phyloP scores from a whole-genome alignment of 805 yeast species.

The Yamadazyma olivae region DNA sequence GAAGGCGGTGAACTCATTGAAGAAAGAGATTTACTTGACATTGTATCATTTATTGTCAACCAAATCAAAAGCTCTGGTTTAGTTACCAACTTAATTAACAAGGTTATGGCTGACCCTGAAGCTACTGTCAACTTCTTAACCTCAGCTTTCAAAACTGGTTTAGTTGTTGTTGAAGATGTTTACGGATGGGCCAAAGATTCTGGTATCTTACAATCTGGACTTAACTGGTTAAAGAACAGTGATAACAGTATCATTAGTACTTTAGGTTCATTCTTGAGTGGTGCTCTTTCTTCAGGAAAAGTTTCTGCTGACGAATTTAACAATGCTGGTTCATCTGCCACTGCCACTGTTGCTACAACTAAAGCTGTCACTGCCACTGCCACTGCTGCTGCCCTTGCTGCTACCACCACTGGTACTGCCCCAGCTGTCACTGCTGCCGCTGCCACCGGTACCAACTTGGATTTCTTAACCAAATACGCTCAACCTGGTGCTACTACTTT shows the following conservation, averaged over 20 bases:
- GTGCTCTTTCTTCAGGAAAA: constrained; percentile 21
- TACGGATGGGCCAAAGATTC: constrained; percentile 35
- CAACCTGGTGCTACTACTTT: constrained; percentile 19
- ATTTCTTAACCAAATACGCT: constrained; percentile 14
- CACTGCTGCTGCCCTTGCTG: constrained; percentile 7
- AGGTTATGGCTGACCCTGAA: constrained; percentile 36
- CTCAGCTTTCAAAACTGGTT: constrained; percentile 30
- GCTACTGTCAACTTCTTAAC: constrained; percentile 30
- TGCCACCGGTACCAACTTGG: constrained; percentile 8
- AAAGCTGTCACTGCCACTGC: constrained; percentile 12
- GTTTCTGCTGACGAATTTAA: constrained; percentile 17
- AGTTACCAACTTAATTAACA: constrained; percentile 25
- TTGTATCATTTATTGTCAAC: constrained; percentile 24
- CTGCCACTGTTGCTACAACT: constrained; percentile 19
- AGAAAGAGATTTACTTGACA: constrained; percentile 33
- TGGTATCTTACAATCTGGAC: constrained; percentile 29
- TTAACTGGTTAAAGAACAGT: constrained; percentile 26
- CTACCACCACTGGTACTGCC: constrained; percentile 9
- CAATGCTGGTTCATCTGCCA: constrained; percentile 9
- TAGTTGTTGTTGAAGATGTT: constrained; percentile 31
- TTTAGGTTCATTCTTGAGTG: constrained; percentile 23
- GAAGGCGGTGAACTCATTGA: constrained; percentile 25
- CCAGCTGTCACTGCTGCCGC: constrained; percentile 11
- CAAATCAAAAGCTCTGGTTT: constrained; percentile 35
- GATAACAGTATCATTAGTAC: constrained; percentile 12